These are phyloP conservation scores for Suillus brevipes DNA, from an alignment of 768 basidiomycete species.

Conservation along the genomic window DNA sequence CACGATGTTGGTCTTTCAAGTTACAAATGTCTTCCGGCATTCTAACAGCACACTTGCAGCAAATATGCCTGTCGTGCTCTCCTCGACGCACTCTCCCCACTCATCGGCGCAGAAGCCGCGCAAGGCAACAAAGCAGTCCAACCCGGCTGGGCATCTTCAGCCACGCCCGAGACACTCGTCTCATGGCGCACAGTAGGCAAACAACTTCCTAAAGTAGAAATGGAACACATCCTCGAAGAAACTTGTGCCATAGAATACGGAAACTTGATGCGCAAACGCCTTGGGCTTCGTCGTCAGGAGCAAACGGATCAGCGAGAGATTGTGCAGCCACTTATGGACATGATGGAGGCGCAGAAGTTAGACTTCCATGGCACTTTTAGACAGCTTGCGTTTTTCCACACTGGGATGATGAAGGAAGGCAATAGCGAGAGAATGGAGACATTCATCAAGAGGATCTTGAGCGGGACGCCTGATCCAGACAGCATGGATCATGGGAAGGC, in stretches of 20 bases:
- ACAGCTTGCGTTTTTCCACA: conserved; percentile 60
- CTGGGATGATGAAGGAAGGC: conserved; percentile 32
- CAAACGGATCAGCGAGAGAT: conserved; percentile 59
- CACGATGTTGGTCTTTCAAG: conserved; percentile 60
- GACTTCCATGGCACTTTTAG: conserved; percentile 92
- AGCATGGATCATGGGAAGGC: conserved; percentile 46
- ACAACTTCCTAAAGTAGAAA: conserved; percentile 53
- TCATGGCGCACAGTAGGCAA: conserved; percentile 63
- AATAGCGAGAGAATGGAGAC: conserved; percentile 32
- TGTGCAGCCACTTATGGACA: conserved; percentile 66
- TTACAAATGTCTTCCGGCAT: background rate
- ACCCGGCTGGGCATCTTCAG: conserved; percentile 65
- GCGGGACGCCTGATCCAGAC: conserved; percentile 46
- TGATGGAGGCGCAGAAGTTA: conserved; percentile 72
- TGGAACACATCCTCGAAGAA: conserved; percentile 61
- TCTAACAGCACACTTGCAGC: conserved; percentile 36
- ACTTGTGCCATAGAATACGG: conserved; percentile 66
- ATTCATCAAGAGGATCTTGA: conserved; percentile 48
- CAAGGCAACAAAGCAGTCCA: conserved; percentile 46
- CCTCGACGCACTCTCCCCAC: conserved; percentile 73
- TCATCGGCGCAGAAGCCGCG: conserved; percentile 82
- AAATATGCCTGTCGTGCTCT: conserved; percentile 79
- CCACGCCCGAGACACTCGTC: conserved; percentile 50
- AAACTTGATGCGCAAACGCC: conserved; percentile 73
- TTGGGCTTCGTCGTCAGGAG: conserved; percentile 65